Conservation (phyloP, 2,329 filamentous ascomycete genomes). For the Apiospora marii region DNA sequence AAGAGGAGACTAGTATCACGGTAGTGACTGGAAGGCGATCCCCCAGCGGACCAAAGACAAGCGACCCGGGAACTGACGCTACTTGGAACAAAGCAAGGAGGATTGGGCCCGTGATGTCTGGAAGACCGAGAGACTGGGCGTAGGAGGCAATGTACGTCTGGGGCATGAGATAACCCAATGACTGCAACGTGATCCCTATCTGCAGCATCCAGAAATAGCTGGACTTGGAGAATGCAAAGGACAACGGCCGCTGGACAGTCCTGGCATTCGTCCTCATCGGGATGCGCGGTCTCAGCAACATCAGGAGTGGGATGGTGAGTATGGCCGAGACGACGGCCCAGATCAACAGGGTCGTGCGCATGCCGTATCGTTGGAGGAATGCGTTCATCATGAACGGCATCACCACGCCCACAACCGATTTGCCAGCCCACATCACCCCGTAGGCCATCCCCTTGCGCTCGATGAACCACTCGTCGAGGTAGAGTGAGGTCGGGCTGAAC, state of each 20-base stretch:
- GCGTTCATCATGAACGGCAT: conserved; percentile 61
- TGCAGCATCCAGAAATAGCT: conserved; percentile 65
- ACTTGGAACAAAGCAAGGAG: conserved; percentile 63
- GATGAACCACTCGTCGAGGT: conserved; percentile 68
- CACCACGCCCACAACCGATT: conserved; percentile 58
- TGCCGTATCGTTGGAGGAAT: conserved; percentile 59
- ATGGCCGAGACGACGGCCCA: conserved; percentile 61
- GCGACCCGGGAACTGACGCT: conserved; percentile 58
- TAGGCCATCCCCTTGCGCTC: conserved; percentile 65
- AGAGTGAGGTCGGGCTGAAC: conserved; percentile 53
- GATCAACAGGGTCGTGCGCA: conserved; percentile 59
- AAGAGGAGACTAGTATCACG: conserved; percentile 64
- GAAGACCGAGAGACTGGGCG: conserved; percentile 42
- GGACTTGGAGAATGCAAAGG: conserved; percentile 59
- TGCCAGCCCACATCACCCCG: conserved; percentile 69
- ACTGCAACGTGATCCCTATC: conserved; percentile 64
- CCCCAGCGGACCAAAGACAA: conserved; percentile 46
- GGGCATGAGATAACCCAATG: conserved; percentile 69
- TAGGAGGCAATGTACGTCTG: conserved; percentile 69
- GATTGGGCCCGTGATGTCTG: conserved; percentile 46
- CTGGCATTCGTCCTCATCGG: conserved; percentile 46
- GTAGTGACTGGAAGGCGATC: conserved; percentile 50
- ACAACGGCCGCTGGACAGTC: conserved; percentile 45
- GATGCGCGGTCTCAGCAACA: conserved; percentile 64
- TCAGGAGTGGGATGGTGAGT: conserved; percentile 62